These are phyloP conservation scores for Chlorella variabilis DNA, from an alignment of 163 green algal genomes.

Conservation along the genomic window DNA sequence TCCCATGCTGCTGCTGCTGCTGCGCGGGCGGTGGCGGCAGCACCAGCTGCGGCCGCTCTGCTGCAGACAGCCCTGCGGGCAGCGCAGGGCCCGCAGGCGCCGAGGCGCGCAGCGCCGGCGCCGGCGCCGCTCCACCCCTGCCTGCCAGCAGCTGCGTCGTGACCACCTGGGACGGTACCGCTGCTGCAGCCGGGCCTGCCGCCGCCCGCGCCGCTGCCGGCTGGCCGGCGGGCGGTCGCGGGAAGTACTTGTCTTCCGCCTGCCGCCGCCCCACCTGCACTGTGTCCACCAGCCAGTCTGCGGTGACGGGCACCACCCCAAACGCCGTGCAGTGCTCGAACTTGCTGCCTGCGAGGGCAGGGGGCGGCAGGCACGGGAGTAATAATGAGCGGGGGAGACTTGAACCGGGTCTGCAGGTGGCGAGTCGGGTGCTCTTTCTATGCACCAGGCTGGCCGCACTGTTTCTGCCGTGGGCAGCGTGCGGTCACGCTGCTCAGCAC, in stretches of 20 bases:
- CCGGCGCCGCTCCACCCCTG: not conserved
- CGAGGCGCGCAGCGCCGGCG: too few species aligned
- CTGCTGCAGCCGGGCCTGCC: not conserved
- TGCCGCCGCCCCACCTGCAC: conserved; percentile 22
- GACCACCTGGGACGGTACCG: too few species aligned
- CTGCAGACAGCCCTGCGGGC: too few species aligned
- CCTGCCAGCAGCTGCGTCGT: not conserved
- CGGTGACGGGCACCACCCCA: conserved; percentile 56
- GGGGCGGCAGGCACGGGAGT: not conserved
- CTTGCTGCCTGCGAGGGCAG: conserved; percentile 40
- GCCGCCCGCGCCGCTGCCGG: not conserved
- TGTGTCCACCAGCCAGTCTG: conserved; percentile 60
- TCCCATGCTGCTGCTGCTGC: conserved; percentile 3
- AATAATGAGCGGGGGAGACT: too few species aligned
- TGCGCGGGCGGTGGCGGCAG: conserved; percentile 15
- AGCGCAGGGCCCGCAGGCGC: too few species aligned
- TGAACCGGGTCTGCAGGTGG: too few species aligned
- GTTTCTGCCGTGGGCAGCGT: too few species aligned
- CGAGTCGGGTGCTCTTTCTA: too few species aligned
- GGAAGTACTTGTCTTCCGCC: not conserved
- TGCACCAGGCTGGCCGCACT: too few species aligned
- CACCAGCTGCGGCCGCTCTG: not conserved
- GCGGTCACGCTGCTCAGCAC: too few species aligned
- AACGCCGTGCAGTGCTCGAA: conserved; percentile 31
- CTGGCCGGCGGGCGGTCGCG: not conserved